Evolutionary conservation across 441 rosid genomes (phyloP), one percentile per base, ranked within the genome.

Genomic region (Corymbia calophylla): DNA sequence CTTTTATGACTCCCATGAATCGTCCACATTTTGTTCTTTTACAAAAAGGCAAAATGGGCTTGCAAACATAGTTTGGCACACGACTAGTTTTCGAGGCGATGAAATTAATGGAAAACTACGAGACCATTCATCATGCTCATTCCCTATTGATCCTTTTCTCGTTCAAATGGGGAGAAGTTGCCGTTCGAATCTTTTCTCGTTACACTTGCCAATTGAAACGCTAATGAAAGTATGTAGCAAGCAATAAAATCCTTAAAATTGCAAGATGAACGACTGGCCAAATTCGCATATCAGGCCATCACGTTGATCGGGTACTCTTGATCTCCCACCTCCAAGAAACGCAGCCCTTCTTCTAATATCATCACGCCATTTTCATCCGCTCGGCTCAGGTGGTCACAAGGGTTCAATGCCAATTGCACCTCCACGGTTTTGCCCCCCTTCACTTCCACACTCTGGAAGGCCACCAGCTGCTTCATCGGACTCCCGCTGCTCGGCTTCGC

Each of bases 331-430:
- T 92, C 90, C 94, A 97, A 93, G 94, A 93, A 91, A 62, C 92
- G 95, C 27, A 89, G 90, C 54, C 99, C 98, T 91, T 92, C 94
- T 91, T 96, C 98, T 58, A 96, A 88, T 88, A 96, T 95, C 95
- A 94, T 95, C 25, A 91, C 23, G 81, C 99, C 98, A 53, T 92
- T 90, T 56, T 97, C 95, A 90, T 95, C 93, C 23, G 97, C 96
- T 88, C 92, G 94, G 93, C 97, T 94, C 32, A 96, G 92, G 91
- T 95, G 95, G 87, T 95, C 96, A 27, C 99, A 97, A 19, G 94
- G 93, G 70, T 92, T 93, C 88, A 97, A 62, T 92, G 93, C 93
- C 91, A 93, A 96, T 58, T 92, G 92, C 53, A 97, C 88, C 86
- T 94, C 95, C 5, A 92, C 93, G 49, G 64, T 93, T 90, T 95